Percentiles rank a stretch among this genome's conserved stretches.
These are phyloP conservation scores for Ogataea haglerorum DNA, from an alignment of 805 yeast genomes.

Conservation along the genomic window DNA sequence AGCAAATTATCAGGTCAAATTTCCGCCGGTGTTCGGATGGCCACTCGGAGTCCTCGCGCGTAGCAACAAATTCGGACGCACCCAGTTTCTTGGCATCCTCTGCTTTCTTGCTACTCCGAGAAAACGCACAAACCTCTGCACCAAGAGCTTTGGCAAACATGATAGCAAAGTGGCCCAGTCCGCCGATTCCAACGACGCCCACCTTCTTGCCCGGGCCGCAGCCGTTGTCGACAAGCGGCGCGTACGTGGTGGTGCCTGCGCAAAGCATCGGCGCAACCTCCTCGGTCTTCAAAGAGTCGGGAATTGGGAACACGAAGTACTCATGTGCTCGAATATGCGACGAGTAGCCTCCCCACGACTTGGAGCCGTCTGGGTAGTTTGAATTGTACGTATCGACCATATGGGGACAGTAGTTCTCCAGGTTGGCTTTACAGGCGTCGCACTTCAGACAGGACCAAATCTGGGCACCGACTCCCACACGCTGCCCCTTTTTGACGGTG, in stretches of 20 bases:
- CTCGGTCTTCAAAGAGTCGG: constrained; percentile 51
- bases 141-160: constrained; percentile 60
- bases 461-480: constrained; percentile 81
- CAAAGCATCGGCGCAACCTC: constrained; percentile 72
- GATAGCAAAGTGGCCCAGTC: constrained; percentile 62
- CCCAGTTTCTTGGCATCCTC: constrained; percentile 53
- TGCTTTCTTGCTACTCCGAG: constrained; percentile 48
- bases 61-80: constrained; percentile 53
- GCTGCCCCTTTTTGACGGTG: constrained; percentile 56
- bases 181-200: constrained; percentile 64
- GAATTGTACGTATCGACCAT: constrained; percentile 37
- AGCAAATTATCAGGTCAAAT: constrained; percentile 47
- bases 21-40: constrained; percentile 25
- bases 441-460: constrained; percentile 60
- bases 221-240: constrained; percentile 58
- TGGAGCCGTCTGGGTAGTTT: constrained; percentile 29
- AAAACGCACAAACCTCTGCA: constrained; percentile 56
- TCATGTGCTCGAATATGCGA: constrained; percentile 63
- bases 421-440: constrained; percentile 49
- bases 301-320: constrained; percentile 61
- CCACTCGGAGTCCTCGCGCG: constrained; percentile 38
- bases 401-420: constrained; percentile 45
- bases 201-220: constrained; percentile 37
- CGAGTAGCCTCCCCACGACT: constrained; percentile 64
- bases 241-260: constrained; percentile 72